Evolutionary conservation across 2,329 filamentous ascomycete species (phyloP).

Genomic region (Botrytis aclada): DNA sequence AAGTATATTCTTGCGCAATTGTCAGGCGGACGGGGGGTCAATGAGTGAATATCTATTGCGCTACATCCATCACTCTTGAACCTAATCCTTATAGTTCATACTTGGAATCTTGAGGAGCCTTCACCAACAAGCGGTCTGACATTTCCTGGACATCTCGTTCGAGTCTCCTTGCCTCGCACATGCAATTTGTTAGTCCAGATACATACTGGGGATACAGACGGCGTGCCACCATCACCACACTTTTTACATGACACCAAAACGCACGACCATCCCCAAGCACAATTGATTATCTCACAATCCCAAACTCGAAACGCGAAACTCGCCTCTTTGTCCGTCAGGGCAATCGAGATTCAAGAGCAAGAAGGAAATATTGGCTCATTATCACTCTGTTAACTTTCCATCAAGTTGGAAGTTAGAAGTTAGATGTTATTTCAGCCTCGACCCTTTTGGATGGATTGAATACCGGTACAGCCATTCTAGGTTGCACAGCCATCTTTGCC

Average conservation of each 20-base stretch:
- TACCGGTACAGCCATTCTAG: neutral
- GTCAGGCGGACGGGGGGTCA: neutral
- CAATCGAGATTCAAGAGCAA: neutral
- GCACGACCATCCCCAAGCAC: neutral
- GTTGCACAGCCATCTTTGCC: neutral
- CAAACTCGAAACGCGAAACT: neutral
- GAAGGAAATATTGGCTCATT: neutral
- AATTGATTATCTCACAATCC: no score
- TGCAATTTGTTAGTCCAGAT: neutral
- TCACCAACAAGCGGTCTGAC: slow-evolving; percentile 9
- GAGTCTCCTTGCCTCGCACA: neutral
- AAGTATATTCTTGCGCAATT: neutral
- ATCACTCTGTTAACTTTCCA: neutral
- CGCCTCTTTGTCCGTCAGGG: neutral
- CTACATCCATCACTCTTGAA: neutral
- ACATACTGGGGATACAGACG: neutral
- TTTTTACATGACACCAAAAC: neutral
- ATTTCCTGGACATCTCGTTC: neutral
- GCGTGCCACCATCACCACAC: neutral
- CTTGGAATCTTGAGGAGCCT: neutral
- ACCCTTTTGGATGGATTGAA: neutral
- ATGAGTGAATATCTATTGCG: neutral
- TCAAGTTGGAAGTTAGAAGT: neutral
- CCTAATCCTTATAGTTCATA: neutral
- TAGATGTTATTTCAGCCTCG: neutral